Conservation (phyloP, 140 eudicot species). For the Bidens hawaiensis region DNA sequence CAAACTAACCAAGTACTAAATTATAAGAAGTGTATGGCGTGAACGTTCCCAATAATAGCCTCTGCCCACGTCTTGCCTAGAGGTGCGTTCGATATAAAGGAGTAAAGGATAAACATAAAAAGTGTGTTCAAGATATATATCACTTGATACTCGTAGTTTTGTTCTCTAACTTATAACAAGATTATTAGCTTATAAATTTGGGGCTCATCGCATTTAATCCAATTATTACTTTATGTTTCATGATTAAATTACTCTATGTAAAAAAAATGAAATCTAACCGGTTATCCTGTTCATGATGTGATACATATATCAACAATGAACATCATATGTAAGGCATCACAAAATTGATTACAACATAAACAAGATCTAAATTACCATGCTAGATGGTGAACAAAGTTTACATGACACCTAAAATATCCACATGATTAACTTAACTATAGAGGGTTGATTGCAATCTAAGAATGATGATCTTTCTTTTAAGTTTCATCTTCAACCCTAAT, state of each 20-base stretch:
- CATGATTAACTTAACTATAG: background rate
- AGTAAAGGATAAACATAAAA: slow-evolving; percentile 1
- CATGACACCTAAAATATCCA: background rate
- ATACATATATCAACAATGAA: background rate
- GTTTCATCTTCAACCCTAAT: background rate
- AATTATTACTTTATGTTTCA: background rate
- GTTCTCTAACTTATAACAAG: background rate
- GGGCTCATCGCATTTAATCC: background rate
- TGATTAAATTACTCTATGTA: background rate
- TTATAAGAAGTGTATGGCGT: slow-evolving; percentile 2
- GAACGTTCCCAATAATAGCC: slow-evolving; percentile 4
- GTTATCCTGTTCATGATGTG: background rate
- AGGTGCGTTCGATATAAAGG: background rate
- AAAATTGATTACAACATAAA: background rate
- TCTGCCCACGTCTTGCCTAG: background rate
- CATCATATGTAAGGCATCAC: background rate
- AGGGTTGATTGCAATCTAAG: background rate
- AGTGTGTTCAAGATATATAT: background rate
- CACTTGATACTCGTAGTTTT: background rate
- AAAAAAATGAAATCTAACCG: background rate
- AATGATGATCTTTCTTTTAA: background rate
- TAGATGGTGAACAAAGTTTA: background rate
- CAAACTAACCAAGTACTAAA: background rate
- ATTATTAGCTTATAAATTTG: background rate
- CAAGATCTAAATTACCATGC: background rate